Conservation (phyloP, 306 rosid species). For the Echinosophora koreensis region DNA sequence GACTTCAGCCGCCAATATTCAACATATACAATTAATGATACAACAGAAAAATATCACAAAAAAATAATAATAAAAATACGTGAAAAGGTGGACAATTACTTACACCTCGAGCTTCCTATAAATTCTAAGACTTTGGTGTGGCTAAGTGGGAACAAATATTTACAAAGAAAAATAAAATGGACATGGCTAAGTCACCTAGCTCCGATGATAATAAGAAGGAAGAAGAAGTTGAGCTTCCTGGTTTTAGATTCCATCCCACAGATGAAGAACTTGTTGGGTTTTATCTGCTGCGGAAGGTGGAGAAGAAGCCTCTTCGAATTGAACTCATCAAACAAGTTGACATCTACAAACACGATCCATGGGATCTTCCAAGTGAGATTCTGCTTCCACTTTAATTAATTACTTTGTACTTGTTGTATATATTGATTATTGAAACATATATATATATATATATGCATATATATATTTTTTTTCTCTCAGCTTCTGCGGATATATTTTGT, state of each 20-base stretch:
- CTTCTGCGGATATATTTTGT: background rate
- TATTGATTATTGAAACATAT: no score
- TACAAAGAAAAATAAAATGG: conserved; percentile 44
- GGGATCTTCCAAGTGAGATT: conserved; percentile 95
- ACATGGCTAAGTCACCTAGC: conserved; percentile 39
- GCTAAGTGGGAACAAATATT: background rate
- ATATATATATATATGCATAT: no score
- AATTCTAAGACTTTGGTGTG: background rate
- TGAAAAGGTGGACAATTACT: conserved; percentile 1
- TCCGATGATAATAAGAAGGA: conserved; percentile 28
- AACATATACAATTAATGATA: conserved; percentile 8
- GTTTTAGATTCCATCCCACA: conserved; percentile 90
- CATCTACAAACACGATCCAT: conserved; percentile 91
- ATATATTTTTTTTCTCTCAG: background rate
- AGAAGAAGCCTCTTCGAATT: conserved; percentile 66
- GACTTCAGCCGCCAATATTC: conserved; percentile 48
- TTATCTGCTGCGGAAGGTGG: conserved; percentile 73
- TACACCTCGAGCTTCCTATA: conserved; percentile 37
- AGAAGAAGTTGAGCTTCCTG: conserved; percentile 74
- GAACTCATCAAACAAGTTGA: conserved; percentile 91
- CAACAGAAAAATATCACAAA: conserved; percentile 1
- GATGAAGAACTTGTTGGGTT: conserved; percentile 95
- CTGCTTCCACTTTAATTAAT: background rate
- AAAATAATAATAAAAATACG: conserved; percentile 1
- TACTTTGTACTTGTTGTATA: background rate